Conservation (phyloP, 371 early-diverging fungal genomes). For the Batkoa obscura region DNA sequence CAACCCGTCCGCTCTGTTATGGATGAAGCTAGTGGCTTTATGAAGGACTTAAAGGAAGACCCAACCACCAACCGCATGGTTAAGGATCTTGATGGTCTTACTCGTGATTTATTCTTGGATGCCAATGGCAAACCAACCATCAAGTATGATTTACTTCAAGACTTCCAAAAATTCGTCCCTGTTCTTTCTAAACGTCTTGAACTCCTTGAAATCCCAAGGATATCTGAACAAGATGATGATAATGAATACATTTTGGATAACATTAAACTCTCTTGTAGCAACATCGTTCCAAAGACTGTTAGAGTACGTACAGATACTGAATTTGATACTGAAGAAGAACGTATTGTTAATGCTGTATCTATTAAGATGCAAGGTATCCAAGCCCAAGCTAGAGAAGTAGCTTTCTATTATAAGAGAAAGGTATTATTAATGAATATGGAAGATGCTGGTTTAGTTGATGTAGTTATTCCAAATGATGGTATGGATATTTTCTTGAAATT, state of each 20-base stretch:
- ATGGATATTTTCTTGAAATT: constrained; percentile 10
- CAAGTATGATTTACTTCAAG: constrained; percentile 20
- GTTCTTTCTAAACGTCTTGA: constrained; percentile 16
- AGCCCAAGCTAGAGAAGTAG: constrained; percentile 15
- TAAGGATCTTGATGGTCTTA: constrained; percentile 12
- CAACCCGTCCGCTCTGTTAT: constrained; percentile 9
- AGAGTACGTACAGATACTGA: constrained; percentile 16
- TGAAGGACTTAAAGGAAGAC: constrained; percentile 13
- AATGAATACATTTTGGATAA: constrained; percentile 20
- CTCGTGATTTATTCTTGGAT: constrained; percentile 18
- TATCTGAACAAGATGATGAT: constrained; percentile 15
- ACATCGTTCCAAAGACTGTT: constrained; percentile 18
- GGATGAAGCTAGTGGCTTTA: constrained; percentile 11
- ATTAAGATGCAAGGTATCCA: constrained; percentile 8
- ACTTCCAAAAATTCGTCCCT: constrained; percentile 16
- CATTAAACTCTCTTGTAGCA: constrained; percentile 16
- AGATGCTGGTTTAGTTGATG: constrained; percentile 6
- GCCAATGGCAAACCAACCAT: constrained; percentile 17
- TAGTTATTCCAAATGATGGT: constrained; percentile 11
- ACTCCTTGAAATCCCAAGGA: constrained; percentile 14
- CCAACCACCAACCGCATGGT: constrained; percentile 10
- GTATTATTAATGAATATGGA: constrained; percentile 9
- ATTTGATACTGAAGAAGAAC: constrained; percentile 12
- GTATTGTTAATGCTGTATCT: constrained; percentile 10
- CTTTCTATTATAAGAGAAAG: constrained; percentile 16